phyloP scores from a whole-genome alignment of 495 filamentous ascomycete species.

The Melanomma pulvis-pyrius region DNA sequence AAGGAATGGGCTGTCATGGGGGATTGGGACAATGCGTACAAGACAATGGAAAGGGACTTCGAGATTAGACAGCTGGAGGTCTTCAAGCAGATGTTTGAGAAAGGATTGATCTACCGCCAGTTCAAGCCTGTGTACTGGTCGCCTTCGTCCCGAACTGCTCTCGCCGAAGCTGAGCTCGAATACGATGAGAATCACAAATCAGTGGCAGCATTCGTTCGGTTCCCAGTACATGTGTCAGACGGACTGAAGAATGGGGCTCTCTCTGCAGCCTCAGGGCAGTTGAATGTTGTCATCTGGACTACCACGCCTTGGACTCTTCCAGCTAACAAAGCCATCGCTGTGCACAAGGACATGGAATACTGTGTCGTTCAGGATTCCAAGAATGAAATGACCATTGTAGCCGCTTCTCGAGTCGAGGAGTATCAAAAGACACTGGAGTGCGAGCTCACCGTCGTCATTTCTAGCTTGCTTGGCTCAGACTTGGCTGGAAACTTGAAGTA shows the following conservation, averaged over 20 bases:
- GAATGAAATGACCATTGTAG: slow-evolving; percentile 17
- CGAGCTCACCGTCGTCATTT: slow-evolving; percentile 52
- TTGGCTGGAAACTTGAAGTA: slow-evolving; percentile 66
- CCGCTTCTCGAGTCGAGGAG: slow-evolving; percentile 26
- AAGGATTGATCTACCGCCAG: slow-evolving; percentile 79
- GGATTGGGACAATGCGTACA: slow-evolving; percentile 91
- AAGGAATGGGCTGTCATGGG: slow-evolving; percentile 85
- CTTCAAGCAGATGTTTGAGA: slow-evolving; percentile 82
- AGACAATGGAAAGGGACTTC: slow-evolving; percentile 86
- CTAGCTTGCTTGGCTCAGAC: slow-evolving; percentile 64
- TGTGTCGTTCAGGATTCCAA: slow-evolving; percentile 58
- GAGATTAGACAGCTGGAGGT: slow-evolving; percentile 84
- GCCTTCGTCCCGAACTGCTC: slow-evolving; percentile 82
- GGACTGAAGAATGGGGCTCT: slow-evolving; percentile 49
- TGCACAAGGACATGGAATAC: slow-evolving; percentile 74
- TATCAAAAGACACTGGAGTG: slow-evolving; percentile 18
- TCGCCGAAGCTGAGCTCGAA: slow-evolving; percentile 95
- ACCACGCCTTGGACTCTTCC: slow-evolving; percentile 98
- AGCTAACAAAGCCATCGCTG: slow-evolving; percentile 85
- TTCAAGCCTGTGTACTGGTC: slow-evolving; percentile 98
- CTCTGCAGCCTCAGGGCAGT: slow-evolving; percentile 39
- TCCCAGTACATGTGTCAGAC: slow-evolving; percentile 65
- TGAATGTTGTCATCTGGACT: slow-evolving; percentile 90
- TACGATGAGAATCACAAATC: slow-evolving; percentile 86
- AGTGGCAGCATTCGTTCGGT: slow-evolving; percentile 78